Evolutionary conservation across 768 basidiomycete species (phyloP), one percentile per base, ranked within the genome.

Genomic region (Melanogaster broomeanus): DNA sequence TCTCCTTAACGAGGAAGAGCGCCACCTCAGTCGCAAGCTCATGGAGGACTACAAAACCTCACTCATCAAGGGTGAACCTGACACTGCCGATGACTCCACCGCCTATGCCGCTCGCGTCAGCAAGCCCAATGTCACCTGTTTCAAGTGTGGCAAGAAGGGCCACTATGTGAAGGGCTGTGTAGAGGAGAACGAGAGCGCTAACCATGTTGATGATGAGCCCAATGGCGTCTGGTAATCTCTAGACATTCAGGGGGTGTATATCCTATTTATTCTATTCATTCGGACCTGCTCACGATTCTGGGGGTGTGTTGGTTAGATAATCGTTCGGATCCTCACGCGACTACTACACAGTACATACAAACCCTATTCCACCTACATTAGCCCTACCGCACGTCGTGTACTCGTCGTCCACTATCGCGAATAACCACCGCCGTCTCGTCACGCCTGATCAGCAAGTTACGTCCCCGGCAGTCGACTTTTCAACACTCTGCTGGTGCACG

Each of bases 1-100:
- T 10, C 43, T 73, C 8, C 52, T 73, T n/a, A 71, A 73, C 41
- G 64, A 72, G 39, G 67, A 73, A 49, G 55, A 48, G 9, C 62
- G 54, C 31, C 62, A 60, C 21, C 54, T 30, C 22, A 27, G 10
- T 22, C 30, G 50, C 31, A 31, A 13, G 34, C 19, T 38, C 35
- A 27, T 34, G 41, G 28, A 25, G 15, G 35, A 38, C 18, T 40
- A 34, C 47, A 22, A 31, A 43, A 35, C 30, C 27, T 16, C 28
- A 4, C 16, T 31, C 27, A 18, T 46, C 22, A 28, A 31, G 21
- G 31, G 15, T 33, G 25, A 30, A 16, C 27, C 22, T 35, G 24
- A 44, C 22, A 28, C 50, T 4, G 16, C 27, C 2, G 34, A n/a
- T 30, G 35, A 39, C 6, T 45, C 33, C 38, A n/a, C n/a, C n/a